Evolutionary conservation across 176 grass and related monocot genomes (phyloP).

Genomic region (Ampelocalamus luodianensis): DNA sequence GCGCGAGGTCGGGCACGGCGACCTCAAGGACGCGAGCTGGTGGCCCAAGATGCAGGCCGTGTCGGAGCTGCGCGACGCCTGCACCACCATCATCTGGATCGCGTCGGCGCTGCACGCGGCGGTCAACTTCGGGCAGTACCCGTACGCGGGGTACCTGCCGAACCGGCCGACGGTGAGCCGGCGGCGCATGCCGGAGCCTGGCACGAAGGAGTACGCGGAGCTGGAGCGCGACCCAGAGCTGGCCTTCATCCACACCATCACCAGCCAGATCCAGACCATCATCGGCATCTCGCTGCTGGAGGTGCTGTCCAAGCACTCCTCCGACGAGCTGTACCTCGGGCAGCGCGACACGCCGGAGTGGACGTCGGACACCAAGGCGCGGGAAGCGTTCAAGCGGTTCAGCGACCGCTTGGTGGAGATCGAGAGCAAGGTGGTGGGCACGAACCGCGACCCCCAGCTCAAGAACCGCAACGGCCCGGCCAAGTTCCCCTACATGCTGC

Average conservation of each 20-base stretch:
- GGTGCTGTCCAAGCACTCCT: conserved; percentile 74
- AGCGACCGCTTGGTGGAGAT: conserved; percentile 51
- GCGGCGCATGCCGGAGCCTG: conserved; percentile 62
- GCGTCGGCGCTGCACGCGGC: conserved; percentile 87
- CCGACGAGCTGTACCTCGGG: conserved; percentile 79
- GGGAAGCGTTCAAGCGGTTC: conserved; percentile 58
- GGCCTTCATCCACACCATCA: conserved; percentile 73
- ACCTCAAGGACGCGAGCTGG: conserved; percentile 65
- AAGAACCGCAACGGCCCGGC: conserved; percentile 65
- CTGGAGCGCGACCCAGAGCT: conserved; percentile 56
- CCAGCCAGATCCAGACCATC: conserved; percentile 83
- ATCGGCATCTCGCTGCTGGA: conserved; percentile 74
- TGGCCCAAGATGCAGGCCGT: conserved; percentile 63
- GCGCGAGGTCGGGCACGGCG: conserved; percentile 83
- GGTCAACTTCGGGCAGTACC: conserved; percentile 90
- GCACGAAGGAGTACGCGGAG: conserved; percentile 50
- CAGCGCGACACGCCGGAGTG: conserved; percentile 74
- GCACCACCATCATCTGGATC: conserved; percentile 82
- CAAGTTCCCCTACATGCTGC: conserved; percentile 70
- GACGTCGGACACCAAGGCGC: conserved; percentile 58
- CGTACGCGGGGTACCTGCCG: conserved; percentile 78
- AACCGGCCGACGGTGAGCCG: conserved; percentile 81
- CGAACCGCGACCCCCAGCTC: conserved; percentile 45
- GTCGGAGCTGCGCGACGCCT: conserved; percentile 53
- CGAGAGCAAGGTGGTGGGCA: conserved; percentile 50